Evolutionary conservation across 495 filamentous ascomycete genomes (phyloP).

Genomic region (Bacidia rubella): DNA sequence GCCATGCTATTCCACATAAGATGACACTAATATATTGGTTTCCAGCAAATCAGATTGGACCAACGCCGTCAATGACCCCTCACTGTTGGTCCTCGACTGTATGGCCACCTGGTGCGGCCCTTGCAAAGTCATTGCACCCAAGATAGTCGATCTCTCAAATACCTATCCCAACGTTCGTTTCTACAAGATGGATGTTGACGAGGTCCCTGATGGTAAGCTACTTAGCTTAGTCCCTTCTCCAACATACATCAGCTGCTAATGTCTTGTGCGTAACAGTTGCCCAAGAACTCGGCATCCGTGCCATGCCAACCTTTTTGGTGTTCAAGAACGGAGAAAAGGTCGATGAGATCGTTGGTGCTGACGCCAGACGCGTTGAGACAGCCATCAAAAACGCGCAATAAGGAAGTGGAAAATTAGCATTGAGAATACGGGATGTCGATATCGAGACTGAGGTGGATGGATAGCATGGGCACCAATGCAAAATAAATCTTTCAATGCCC

Average conservation of each 20-base stretch:
- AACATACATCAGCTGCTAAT: background rate
- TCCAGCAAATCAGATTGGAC: constrained; percentile 52
- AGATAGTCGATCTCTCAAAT: constrained; percentile 44
- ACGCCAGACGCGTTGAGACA: constrained; percentile 41
- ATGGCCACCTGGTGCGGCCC: constrained; percentile 90
- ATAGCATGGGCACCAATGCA: too few relatives aligned
- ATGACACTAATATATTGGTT: background rate
- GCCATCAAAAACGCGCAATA: background rate
- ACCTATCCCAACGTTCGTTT: constrained; percentile 48
- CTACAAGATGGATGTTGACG: constrained; percentile 89
- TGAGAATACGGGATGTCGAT: too few relatives aligned
- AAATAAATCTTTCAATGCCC: too few relatives aligned
- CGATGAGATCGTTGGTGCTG: constrained; percentile 70
- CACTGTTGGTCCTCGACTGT: constrained; percentile 69
- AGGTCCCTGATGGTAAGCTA: constrained; percentile 44
- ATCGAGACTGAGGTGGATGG: too few relatives aligned
- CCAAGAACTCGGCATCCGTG: constrained; percentile 67
- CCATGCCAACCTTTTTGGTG: constrained; percentile 89
- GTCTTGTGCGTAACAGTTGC: constrained; percentile 33
- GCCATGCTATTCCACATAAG: background rate
- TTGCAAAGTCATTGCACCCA: constrained; percentile 78
- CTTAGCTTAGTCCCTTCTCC: background rate
- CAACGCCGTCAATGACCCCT: constrained; percentile 31
- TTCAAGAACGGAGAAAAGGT: constrained; percentile 66
- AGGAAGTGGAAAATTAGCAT: background rate